Conservation (phyloP, 257 asterid genomes). For the Eucommia ulmoides region DNA sequence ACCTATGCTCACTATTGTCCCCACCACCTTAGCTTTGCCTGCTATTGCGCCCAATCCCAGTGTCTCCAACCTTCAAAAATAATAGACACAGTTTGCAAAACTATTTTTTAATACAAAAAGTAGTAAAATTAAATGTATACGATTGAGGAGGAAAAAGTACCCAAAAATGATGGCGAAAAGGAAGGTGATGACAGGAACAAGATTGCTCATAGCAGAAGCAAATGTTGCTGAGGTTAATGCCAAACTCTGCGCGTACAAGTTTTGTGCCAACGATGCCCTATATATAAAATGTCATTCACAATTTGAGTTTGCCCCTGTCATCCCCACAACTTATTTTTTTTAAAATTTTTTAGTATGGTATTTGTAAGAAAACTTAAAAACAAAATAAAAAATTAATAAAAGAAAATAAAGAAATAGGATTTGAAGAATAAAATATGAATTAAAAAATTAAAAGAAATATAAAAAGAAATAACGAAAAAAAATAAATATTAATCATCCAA, state of each 20-base stretch:
- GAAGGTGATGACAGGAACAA: constrained; percentile 58
- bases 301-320: too few relatives aligned
- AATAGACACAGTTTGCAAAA: background rate
- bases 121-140: too few relatives aligned
- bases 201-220: constrained; percentile 54
- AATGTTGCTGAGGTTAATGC: constrained; percentile 48
- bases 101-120: constrained; percentile 6
- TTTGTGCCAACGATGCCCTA: constrained; percentile 65
- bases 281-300: too few relatives aligned
- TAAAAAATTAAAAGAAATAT: too few relatives aligned
- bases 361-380: too few relatives aligned
- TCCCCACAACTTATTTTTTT: too few relatives aligned
- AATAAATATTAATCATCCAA: too few relatives aligned
- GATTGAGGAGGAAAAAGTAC: constrained; percentile 9
- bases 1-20: constrained; percentile 43
- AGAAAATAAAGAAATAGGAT: too few relatives aligned
- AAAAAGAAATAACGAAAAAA: too few relatives aligned
- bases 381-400: too few relatives aligned
- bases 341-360: too few relatives aligned
- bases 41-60: constrained; percentile 42
- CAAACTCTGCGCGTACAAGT: constrained; percentile 34
- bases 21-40: constrained; percentile 64
- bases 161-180: constrained; percentile 33
- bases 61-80: constrained; percentile 33
- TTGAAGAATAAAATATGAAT: too few relatives aligned